Evolutionary conservation across 2,329 filamentous ascomycete species (phyloP).

Genomic region (Lasiodiplodia theobromae): DNA sequence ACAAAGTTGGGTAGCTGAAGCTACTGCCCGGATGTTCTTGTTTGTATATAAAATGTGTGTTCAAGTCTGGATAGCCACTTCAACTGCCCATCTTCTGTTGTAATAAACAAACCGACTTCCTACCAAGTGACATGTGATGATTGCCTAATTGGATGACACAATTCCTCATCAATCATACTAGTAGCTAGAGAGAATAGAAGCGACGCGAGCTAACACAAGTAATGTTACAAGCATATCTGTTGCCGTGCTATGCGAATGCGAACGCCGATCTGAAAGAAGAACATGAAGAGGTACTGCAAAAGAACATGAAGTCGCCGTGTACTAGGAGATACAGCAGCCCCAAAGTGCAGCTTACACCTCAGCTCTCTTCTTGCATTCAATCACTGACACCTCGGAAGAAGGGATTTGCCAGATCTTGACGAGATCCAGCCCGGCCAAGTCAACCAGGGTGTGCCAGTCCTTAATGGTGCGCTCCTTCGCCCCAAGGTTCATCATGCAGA

Average conservation of each 20-base stretch:
- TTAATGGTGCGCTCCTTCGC: conserved; percentile 23
- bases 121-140: too few species aligned
- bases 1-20: too few species aligned
- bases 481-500: conserved; percentile 23
- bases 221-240: not conserved
- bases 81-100: too few species aligned
- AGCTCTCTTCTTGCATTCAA: conserved; percentile 23
- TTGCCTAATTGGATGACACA: too few species aligned
- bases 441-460: conserved; percentile 20
- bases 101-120: too few species aligned
- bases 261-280: not conserved
- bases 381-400: conserved; percentile 4
- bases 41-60: too few species aligned
- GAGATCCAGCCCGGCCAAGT: conserved; percentile 14
- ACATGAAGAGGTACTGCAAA: not conserved
- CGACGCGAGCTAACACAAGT: too few species aligned
- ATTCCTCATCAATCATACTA: too few species aligned
- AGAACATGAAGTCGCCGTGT: not conserved
- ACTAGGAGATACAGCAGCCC: not conserved
- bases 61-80: too few species aligned
- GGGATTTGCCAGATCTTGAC: conserved; percentile 23
- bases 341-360: not conserved
- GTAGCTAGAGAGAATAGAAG: too few species aligned
- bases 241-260: not conserved
- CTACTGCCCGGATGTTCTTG: too few species aligned